Base-by-base conservation (phyloP, 2,329 filamentous ascomycete species). In the Arthrobotrys megalospora region DNA sequence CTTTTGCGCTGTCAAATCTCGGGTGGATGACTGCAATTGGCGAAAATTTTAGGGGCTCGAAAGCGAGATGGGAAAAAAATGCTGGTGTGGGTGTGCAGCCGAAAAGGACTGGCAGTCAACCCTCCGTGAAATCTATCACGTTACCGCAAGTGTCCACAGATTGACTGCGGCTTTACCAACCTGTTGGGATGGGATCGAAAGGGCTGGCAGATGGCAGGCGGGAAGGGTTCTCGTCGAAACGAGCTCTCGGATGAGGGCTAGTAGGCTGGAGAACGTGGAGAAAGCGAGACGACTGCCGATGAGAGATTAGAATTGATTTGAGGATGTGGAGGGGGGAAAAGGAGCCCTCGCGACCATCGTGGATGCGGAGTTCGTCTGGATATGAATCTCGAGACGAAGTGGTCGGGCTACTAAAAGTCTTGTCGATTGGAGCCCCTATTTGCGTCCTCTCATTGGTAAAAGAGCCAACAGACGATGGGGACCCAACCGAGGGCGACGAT, bases 11-110 rank as follows among this genome's bases (percentile, higher is more conserved):
- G 64, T 62, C 72, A 65, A 76, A 77, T 78, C 75, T 78, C 75
- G 75, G 75, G 48, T 72, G 67, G 75, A 78, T 78, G 67, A 78
- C 75, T 78, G 60, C 75, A 78, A 78, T 78, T 78, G 75, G 75
- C 75, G 75, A 78, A 65, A 52, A 70, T 77, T 77, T 77, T 62
- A 63, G 66, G 73, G 66, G 41, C 38, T 52, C 41, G 62, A 71
- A 64, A 71, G 67, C 67, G 67, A 71, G 58, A 60, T 50, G 66
- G 36, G 34, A 60, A 48, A 60, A 60, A 66, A 60, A 66, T 32
- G 38, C 62, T 73, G 62, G 36, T 73, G 69, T 41, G 60, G 60
- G 43, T 64, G 60, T 64, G 47, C 63, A 67, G 63, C 47, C 65
- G 38, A 66, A 19, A 41, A 70, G 28, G 34, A 72, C 47, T 21